Conservation (phyloP, 345 rosid species). For the Bretschneidera sinensis region DNA sequence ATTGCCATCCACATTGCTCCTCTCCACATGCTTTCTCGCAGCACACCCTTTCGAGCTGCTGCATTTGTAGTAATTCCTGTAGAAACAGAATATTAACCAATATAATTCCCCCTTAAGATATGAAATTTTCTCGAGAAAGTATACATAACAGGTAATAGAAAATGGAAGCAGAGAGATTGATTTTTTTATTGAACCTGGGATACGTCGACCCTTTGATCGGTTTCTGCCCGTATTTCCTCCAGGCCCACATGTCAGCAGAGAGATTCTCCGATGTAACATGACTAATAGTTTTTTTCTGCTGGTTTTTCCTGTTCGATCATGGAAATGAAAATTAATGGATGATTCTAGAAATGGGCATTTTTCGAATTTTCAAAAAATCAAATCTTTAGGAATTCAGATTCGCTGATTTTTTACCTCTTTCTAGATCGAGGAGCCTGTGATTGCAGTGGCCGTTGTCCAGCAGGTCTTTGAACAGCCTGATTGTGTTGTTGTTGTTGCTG, state of each 20-base stretch:
- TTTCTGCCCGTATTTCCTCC: slow-evolving; percentile 97
- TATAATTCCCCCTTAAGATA: not conserved
- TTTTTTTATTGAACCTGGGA: slow-evolving; percentile 48
- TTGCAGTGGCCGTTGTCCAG: slow-evolving; percentile 13
- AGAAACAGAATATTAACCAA: not conserved
- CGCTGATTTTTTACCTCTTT: slow-evolving; percentile 33
- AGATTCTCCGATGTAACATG: slow-evolving; percentile 73
- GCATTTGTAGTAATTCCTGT: slow-evolving; percentile 85
- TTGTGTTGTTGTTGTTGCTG: slow-evolving; percentile 12
- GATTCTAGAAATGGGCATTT: not conserved
- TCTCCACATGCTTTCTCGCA: slow-evolving; percentile 92
- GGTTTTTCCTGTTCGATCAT: slow-evolving; percentile 52
- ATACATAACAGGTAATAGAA: not conserved
- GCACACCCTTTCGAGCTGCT: slow-evolving; percentile 83
- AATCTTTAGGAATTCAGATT: not conserved
- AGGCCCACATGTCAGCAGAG: slow-evolving; percentile 82
- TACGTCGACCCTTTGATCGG: slow-evolving; percentile 94
- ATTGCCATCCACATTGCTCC: slow-evolving; percentile 56
- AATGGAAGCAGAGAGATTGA: not conserved
- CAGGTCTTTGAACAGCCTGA: not conserved
- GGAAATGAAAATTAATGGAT: not conserved
- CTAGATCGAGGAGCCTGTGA: slow-evolving; percentile 44
- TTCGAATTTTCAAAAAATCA: not conserved
- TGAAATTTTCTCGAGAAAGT: not conserved
- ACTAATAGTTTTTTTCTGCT: slow-evolving; percentile 58